Evolutionary conservation across 768 basidiomycete genomes (phyloP), one percentile per base, ranked within the genome.

Genomic region (Neoboletus subvelutipes): DNA sequence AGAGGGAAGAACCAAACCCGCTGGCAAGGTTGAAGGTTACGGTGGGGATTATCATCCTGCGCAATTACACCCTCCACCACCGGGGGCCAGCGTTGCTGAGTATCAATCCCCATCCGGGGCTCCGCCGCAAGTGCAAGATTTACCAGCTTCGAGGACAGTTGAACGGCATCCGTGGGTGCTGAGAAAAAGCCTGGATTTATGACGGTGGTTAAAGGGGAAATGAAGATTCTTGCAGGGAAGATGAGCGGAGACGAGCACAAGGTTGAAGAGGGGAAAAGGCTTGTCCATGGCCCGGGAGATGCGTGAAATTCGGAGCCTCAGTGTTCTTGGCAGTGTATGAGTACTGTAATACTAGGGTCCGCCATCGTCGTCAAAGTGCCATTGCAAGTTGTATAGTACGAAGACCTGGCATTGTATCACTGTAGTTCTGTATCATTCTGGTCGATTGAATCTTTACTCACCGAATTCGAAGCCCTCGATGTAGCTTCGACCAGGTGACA

Each of bases 151-250:
- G 24, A 22, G 0, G 7, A 31, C 49, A 6, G 28, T 10, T 6
- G 56, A 45, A 17, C 37, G 10, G 56, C 15, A 3, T 39, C 60
- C 15, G 31, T 26, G 12, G 36, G 59, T 18, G 17, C 43, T 7
- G 63, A 59, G 48, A 70, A 63, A 56, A 73, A 61, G 52, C 62
- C 62, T 28, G 62, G 62, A 22, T 67, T 74, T 39, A 50, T 75
- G 50, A 57, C 64, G 12, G 61, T 68, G 61, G 58, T 74, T 0
- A 74, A 66, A 50, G 73, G 74, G 1, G 73, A 73, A 57, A 73
- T 71, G 55, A 74, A 68, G 55, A 59, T 73, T 24, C 46, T 74
- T 6, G 66, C 65, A 18, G 73, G 73, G 26, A 68, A 66, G 45
- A 50, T 74, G 56, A 66, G 66, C 2, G 53, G 71, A 11, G 65